phyloP scores from a whole-genome alignment of 2,329 filamentous ascomycete genomes.

The Colletotrichum sansevieriae region DNA sequence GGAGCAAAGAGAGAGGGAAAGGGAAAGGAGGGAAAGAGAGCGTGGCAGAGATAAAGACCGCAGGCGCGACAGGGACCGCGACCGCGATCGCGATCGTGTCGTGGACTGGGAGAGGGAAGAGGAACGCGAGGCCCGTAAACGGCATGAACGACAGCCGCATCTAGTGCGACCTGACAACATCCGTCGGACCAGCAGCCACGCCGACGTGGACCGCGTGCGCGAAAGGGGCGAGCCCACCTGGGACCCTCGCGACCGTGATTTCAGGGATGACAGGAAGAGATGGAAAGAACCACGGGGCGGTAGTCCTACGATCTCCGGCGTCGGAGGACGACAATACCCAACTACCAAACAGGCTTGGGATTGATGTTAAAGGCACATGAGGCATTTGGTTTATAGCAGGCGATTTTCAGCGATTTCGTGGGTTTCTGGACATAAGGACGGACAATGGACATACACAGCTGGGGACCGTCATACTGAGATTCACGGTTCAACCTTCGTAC shows the following conservation, averaged over 20 bases:
- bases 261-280: conserved; percentile 40
- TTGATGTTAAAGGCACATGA: conserved; percentile 7
- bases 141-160: conserved; percentile 53
- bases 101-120: conserved; percentile 50
- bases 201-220: conserved; percentile 58
- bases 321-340: conserved; percentile 42
- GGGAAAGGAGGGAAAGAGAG: conserved; percentile 53
- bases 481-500: conserved; percentile 19
- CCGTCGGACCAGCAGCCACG: conserved; percentile 63
- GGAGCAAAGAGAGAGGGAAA: conserved; percentile 49
- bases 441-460: neutral
- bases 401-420: conserved; percentile 19
- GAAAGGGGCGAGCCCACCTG: conserved; percentile 33
- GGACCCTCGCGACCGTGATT: conserved; percentile 40
- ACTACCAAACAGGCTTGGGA: conserved; percentile 37
- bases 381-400: conserved; percentile 10
- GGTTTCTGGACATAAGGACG: neutral
- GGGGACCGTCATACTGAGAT: conserved; percentile 4
- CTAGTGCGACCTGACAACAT: conserved; percentile 56
- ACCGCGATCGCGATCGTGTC: conserved; percentile 48
- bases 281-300: conserved; percentile 38
- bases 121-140: conserved; percentile 48
- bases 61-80: conserved; percentile 45
- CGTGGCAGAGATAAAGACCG: conserved; percentile 53
- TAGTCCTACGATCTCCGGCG: conserved; percentile 39